These are phyloP conservation scores for Vitis labrusca DNA, from an alignment of 164 flowering plant species.

Conservation along the genomic window DNA sequence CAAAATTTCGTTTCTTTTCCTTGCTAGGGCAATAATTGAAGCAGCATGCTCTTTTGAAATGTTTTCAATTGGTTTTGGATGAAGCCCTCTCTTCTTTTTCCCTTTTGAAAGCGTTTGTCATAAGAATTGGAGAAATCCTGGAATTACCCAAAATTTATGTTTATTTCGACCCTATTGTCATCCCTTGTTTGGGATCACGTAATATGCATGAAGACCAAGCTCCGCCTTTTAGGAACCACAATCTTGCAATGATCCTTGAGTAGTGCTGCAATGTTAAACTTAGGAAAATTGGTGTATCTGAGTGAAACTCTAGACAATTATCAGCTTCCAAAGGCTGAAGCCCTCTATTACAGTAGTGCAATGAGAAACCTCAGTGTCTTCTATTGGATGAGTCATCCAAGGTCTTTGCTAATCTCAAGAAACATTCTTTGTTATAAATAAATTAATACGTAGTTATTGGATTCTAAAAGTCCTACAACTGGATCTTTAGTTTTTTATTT, in stretches of 20 bases:
- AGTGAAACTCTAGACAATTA: background rate
- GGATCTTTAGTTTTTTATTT: background rate
- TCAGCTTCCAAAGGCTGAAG: background rate
- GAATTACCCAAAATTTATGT: background rate
- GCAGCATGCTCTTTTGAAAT: background rate
- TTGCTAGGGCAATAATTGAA: background rate
- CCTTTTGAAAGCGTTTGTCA: background rate
- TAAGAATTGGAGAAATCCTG: background rate
- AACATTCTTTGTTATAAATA: background rate
- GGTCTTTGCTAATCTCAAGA: background rate
- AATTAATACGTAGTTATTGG: background rate
- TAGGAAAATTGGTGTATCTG: background rate
- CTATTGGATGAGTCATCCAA: background rate
- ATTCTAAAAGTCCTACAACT: background rate
- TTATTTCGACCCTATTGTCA: background rate
- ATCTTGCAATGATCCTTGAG: too few species aligned
- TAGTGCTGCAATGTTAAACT: background rate
- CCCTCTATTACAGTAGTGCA: too few species aligned
- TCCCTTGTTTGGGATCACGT: background rate
- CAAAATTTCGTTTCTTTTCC: background rate
- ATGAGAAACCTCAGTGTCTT: background rate
- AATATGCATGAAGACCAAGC: background rate
- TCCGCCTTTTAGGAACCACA: background rate
- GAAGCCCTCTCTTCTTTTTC: background rate
- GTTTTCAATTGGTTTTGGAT: background rate